Percentiles rank a stretch among this genome's conserved stretches.
Evolutionary conservation across 2,329 filamentous ascomycete species (phyloP).

Genomic region (Rachicladosporium sp.): DNA sequence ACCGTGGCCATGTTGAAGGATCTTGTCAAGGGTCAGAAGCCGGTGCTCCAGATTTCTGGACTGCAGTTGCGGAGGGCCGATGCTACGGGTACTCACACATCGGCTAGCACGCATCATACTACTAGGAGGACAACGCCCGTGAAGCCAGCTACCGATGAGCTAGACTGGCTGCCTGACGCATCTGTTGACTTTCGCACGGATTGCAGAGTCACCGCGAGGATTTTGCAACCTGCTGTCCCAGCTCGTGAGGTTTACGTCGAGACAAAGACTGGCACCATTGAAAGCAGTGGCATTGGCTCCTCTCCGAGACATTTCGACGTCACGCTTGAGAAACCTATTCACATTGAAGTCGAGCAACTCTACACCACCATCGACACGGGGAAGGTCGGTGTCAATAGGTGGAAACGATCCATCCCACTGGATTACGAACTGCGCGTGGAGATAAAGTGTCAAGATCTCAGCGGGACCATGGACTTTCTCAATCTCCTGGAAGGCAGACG

Average conservation of each 20-base stretch:
- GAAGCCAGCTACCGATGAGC: not conserved
- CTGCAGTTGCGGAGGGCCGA: conserved; percentile 6
- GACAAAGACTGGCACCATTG: conserved; percentile 9
- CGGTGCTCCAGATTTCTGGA: conserved; percentile 12
- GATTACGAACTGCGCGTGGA: conserved; percentile 15
- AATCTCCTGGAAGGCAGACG: conserved; percentile 12
- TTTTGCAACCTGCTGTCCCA: conserved; percentile 1
- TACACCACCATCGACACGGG: conserved; percentile 8
- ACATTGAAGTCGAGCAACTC: conserved; percentile 13
- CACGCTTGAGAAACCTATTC: conserved; percentile 13
- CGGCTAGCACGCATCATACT: not conserved
- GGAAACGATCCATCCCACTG: conserved; percentile 12
- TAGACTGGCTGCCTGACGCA: conserved; percentile 13
- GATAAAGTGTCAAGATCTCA: conserved; percentile 19
- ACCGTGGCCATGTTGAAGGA: conserved; percentile 18
- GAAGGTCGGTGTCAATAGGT: conserved; percentile 7
- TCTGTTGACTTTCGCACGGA: conserved; percentile 8
- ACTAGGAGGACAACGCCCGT: not conserved
- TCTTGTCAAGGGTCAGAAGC: conserved; percentile 12
- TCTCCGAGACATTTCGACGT: conserved; percentile 11
- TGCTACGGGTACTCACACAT: no score
- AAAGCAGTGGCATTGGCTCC: not conserved
- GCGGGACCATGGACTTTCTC: conserved; percentile 19
- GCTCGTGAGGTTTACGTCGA: conserved; percentile 5
- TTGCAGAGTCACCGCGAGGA: conserved; percentile 12